Percentiles rank a stretch among this genome's conserved stretches.
Conservation (phyloP, 306 rosid genomes). For the Lupinus albus region DNA sequence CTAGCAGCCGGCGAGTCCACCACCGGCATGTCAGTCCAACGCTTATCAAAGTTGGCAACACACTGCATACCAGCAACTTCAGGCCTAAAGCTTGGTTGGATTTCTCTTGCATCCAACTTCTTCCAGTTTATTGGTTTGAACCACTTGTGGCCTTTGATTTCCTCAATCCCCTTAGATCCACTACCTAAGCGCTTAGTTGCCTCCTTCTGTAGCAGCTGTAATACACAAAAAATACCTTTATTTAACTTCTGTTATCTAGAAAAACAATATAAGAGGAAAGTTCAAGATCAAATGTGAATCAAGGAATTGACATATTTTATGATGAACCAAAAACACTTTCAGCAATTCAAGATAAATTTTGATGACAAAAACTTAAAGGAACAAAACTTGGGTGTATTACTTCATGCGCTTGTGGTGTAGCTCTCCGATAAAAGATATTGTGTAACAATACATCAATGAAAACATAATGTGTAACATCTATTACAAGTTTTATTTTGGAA, state of each 20-base stretch:
- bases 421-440: too few species aligned
- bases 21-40: constrained; percentile 94
- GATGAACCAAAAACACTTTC: neutral
- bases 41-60: constrained; percentile 89
- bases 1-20: constrained; percentile 88
- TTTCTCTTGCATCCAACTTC: constrained; percentile 72
- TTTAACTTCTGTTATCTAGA: constrained; percentile 3
- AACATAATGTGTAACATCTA: too few species aligned
- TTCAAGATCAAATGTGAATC: constrained; percentile 9
- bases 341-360: constrained; percentile 1
- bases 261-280: neutral
- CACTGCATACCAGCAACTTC: constrained; percentile 83
- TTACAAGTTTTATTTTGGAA: too few species aligned
- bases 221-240: constrained; percentile 10
- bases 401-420: too few species aligned
- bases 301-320: neutral
- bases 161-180: constrained; percentile 68
- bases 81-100: constrained; percentile 89
- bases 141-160: constrained; percentile 90
- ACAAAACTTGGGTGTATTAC: neutral
- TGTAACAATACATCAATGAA: too few species aligned
- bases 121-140: constrained; percentile 85
- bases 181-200: constrained; percentile 70
- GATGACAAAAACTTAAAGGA: neutral
- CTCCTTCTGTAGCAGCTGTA: constrained; percentile 85